These are phyloP conservation scores for Eucalyptus sp. DNA, from an alignment of 345 rosid genomes.

Conservation along the genomic window DNA sequence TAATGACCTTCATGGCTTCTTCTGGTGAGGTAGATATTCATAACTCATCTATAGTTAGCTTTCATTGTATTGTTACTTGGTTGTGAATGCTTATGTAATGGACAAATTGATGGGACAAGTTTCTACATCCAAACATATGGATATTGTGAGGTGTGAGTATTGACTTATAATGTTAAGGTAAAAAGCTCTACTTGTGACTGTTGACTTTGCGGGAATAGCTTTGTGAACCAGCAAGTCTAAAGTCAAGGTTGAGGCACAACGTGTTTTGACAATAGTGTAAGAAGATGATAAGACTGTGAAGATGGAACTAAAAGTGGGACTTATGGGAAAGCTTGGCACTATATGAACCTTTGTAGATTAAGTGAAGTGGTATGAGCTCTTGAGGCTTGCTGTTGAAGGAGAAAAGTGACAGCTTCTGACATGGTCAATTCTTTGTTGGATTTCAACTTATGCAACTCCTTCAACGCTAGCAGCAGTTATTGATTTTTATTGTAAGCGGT, in stretches of 20 bases:
- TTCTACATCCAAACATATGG: neutral
- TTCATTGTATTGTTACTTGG: neutral
- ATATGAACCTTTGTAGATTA: neutral
- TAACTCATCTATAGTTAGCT: neutral
- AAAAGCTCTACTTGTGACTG: neutral
- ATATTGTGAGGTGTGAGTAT: neutral
- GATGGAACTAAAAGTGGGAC: neutral
- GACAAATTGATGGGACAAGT: neutral
- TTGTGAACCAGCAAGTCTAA: neutral
- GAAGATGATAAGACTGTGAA: neutral
- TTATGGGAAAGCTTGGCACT: neutral
- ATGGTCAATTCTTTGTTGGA: neutral
- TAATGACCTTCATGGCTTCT: constrained; percentile 97
- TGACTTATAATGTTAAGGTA: neutral
- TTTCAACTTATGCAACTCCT: neutral
- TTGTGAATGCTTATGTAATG: neutral
- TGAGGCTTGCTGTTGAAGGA: neutral
- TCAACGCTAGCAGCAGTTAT: neutral
- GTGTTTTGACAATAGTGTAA: neutral
- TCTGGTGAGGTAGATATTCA: constrained; percentile 75
- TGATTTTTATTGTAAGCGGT: neutral
- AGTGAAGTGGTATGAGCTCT: neutral
- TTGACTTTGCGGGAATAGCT: neutral
- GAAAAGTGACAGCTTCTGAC: neutral
- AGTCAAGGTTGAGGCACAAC: neutral